phyloP scores from a whole-genome alignment of 257 asterid genomes.

The Penstemon newberryi region DNA sequence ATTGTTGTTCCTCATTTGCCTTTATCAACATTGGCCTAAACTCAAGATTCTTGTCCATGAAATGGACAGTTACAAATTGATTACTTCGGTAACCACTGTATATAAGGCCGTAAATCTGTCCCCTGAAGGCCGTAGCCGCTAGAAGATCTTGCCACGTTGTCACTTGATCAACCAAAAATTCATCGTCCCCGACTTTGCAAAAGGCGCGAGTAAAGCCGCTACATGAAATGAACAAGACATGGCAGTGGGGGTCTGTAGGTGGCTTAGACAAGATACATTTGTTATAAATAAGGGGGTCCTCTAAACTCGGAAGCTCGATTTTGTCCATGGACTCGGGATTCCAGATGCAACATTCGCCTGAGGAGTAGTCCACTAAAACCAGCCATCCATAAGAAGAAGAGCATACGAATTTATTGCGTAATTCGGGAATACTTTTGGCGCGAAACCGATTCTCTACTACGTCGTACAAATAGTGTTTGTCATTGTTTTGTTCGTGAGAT shows the following conservation, averaged over 20 bases:
- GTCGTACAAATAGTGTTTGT: too few species aligned
- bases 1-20: too few species aligned
- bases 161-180: not conserved
- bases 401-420: not conserved
- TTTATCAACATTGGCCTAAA: not conserved
- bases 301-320: not conserved
- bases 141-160: too few species aligned
- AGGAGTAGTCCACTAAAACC: too few species aligned
- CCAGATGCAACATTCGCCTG: not conserved
- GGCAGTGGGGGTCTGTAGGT: not conserved
- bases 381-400: not conserved
- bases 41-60: not conserved
- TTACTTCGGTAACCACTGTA: too few species aligned
- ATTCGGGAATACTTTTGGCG: not conserved
- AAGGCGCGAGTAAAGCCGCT: not conserved
- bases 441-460: too few species aligned
- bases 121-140: not conserved
- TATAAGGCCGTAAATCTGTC: not conserved
- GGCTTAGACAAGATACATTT: conserved; percentile 9
- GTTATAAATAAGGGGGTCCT: too few species aligned
- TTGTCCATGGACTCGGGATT: not conserved
- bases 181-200: not conserved
- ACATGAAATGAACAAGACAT: not conserved
- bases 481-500: too few species aligned
- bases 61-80: not conserved